phyloP scores from a whole-genome alignment of 2,329 filamentous ascomycete genomes.

The Mycocentrospora acerina region DNA sequence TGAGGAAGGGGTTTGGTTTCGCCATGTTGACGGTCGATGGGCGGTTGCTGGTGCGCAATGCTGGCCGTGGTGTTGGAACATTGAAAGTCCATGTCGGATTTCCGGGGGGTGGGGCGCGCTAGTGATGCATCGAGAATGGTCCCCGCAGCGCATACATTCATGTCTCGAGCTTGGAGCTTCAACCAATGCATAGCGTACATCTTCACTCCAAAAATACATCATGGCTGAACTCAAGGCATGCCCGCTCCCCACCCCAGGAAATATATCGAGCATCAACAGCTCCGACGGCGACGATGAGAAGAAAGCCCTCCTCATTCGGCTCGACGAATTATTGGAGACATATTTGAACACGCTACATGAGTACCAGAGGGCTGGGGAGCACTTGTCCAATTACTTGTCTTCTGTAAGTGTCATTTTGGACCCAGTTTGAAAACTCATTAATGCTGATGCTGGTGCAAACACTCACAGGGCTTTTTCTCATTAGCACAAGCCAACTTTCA shows the following conservation, averaged over 20 bases:
- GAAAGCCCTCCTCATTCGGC: conserved; percentile 41
- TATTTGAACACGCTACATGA: conserved; percentile 68
- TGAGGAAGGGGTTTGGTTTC: conserved; percentile 37
- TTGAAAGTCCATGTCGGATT: conserved; percentile 16
- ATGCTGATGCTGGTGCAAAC: conserved; percentile 2
- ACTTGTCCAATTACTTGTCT: conserved; percentile 58
- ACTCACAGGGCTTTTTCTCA: conserved; percentile 46
- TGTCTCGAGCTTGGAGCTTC: background rate
- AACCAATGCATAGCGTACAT: background rate
- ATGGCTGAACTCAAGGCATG: conserved; percentile 13
- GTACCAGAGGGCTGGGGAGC: conserved; percentile 62
- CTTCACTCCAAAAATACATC: background rate
- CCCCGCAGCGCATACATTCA: too few species aligned
- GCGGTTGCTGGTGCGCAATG: conserved; percentile 7
- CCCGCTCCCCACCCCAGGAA: background rate
- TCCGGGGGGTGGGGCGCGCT: conserved; percentile 6
- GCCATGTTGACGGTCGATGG: conserved; percentile 25
- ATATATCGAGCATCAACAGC: background rate
- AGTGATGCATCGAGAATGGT: conserved; percentile 16
- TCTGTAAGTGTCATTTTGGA: conserved; percentile 46
- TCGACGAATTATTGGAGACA: conserved; percentile 65
- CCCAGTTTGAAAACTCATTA: background rate
- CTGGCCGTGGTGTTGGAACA: conserved; percentile 2
- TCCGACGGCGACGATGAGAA: background rate
- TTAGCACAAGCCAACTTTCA: conserved; percentile 77